phyloP scores from a whole-genome alignment of 169 alveolate species.

The Plasmodium relictum region DNA sequence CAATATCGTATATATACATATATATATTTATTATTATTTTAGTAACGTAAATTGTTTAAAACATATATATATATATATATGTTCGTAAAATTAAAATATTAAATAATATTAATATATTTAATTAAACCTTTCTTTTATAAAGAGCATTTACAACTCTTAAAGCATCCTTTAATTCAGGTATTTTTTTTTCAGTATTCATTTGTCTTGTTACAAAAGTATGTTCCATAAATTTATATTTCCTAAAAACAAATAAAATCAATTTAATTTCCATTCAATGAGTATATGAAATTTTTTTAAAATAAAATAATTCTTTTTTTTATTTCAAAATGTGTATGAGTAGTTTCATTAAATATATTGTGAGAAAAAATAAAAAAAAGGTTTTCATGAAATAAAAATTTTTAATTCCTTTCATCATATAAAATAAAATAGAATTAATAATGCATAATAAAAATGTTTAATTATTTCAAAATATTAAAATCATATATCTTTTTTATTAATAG shows the following conservation, averaged over 20 bases:
- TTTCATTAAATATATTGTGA: not conserved
- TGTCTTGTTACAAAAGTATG: slow-evolving; percentile 82
- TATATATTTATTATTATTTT: not conserved
- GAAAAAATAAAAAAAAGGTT: not conserved
- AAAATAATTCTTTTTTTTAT: slow-evolving; percentile 3
- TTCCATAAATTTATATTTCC: slow-evolving; percentile 87
- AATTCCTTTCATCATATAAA: not conserved
- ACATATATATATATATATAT: not conserved
- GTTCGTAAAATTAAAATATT: slow-evolving; percentile 3
- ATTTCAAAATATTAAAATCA: not conserved
- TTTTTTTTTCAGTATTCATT: slow-evolving; percentile 80
- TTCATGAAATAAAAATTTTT: not conserved
- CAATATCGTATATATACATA: slow-evolving; percentile 5
- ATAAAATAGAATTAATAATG: slow-evolving; percentile 3
- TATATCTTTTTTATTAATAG: not conserved
- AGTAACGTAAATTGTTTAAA: not conserved
- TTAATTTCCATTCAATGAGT: no score
- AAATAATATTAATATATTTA: not conserved
- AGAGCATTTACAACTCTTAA: slow-evolving; percentile 69
- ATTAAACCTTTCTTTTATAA: slow-evolving; percentile 65
- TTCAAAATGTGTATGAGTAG: not conserved
- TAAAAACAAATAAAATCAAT: slow-evolving; percentile 19
- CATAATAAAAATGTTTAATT: not conserved
- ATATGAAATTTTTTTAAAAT: not conserved
- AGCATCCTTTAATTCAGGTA: slow-evolving; percentile 87